A percentile compares a stretch with the other conserved stretches of the same genome.
These are phyloP conservation scores for Austroboletus niveus DNA, from an alignment of 1,284 basidiomycete species.

Conservation along the genomic window DNA sequence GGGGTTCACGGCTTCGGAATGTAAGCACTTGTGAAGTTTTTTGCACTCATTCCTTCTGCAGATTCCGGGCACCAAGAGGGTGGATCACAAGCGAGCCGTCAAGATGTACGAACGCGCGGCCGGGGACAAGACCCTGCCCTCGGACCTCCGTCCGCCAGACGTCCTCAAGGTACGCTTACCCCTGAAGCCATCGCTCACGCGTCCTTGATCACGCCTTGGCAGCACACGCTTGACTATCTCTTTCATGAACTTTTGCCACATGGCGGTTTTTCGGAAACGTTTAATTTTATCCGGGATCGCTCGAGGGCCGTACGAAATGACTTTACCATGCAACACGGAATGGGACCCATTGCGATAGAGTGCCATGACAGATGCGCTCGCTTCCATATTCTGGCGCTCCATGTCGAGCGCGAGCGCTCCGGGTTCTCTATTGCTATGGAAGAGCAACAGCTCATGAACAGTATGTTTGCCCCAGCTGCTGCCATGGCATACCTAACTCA, in stretches of 20 bases:
- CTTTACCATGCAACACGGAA: conserved; percentile 90
- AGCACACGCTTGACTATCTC: conserved; percentile 91
- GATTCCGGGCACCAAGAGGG: conserved; percentile 72
- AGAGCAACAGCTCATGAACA: conserved; percentile 88
- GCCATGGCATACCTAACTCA: conserved; percentile 1
- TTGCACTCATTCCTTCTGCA: conserved; percentile 41
- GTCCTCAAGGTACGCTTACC: conserved; percentile 69
- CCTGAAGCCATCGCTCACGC: not conserved
- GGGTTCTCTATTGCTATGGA: conserved; percentile 76
- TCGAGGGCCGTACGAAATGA: conserved; percentile 90
- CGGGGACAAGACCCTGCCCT: conserved; percentile 89
- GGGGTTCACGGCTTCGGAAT: conserved; percentile 26
- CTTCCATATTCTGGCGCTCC: conserved; percentile 88
- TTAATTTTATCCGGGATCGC: conserved; percentile 89
- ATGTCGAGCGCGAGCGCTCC: conserved; percentile 62
- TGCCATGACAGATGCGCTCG: conserved; percentile 93
- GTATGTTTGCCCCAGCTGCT: conserved; percentile 43
- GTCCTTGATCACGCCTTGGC: not conserved
- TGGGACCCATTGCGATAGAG: conserved; percentile 77
- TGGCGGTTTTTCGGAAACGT: conserved; percentile 70
- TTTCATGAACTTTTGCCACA: conserved; percentile 77
- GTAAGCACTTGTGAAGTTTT: conserved; percentile 22
- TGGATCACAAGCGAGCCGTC: conserved; percentile 86
- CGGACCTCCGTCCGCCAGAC: conserved; percentile 86
- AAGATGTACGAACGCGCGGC: conserved; percentile 95